Evolutionary conservation across 768 basidiomycete species (phyloP).

Genomic region (Russula earlei): DNA sequence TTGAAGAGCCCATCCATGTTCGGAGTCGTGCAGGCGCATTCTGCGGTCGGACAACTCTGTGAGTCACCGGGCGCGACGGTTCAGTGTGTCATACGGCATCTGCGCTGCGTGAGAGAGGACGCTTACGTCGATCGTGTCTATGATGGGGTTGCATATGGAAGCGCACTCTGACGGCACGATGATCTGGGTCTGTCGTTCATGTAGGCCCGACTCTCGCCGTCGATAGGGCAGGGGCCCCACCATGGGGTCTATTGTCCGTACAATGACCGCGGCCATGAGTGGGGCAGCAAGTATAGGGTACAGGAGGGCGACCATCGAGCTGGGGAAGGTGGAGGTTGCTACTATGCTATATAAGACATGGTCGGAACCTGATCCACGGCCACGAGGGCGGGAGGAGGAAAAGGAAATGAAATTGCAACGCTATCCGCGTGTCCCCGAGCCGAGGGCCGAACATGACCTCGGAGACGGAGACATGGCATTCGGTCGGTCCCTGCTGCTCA

Average conservation of each 20-base stretch:
- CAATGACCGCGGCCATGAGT: neutral
- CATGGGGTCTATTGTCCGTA: neutral
- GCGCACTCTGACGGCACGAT: neutral
- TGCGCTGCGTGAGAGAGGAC: too few species aligned
- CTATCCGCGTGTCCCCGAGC: too few species aligned
- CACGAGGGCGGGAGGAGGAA: too few species aligned
- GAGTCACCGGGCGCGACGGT: neutral
- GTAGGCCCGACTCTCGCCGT: neutral
- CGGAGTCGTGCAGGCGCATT: neutral
- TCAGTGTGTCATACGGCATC: neutral
- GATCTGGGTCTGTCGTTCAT: neutral
- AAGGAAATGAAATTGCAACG: too few species aligned
- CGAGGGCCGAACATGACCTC: too few species aligned
- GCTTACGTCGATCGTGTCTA: neutral
- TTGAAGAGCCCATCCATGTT: neutral
- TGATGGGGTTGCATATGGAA: neutral
- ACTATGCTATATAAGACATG: too few species aligned
- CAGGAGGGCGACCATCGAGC: neutral
- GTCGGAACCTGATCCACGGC: too few species aligned
- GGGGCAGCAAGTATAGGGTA: neutral
- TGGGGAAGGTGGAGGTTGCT: neutral
- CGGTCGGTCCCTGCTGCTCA: too few species aligned
- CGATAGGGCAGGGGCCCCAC: neutral
- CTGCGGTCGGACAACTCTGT: neutral
- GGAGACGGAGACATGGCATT: too few species aligned